Evolutionary conservation across 176 grass and related monocot species (phyloP).

Genomic region (Panicum miliaceum): DNA sequence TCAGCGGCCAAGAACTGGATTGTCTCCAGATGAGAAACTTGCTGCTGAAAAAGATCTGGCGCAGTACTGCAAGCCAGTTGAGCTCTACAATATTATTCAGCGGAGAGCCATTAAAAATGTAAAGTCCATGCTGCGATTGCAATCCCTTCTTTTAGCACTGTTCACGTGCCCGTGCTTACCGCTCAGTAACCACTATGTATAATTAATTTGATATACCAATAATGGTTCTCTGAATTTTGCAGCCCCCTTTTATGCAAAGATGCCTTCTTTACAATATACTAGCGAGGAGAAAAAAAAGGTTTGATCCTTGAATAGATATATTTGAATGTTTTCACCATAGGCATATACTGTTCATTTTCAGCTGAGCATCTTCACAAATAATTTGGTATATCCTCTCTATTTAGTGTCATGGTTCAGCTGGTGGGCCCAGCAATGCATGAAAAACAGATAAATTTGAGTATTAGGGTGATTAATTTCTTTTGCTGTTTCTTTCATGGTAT

Average conservation of each 20-base stretch:
- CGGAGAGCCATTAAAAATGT: conserved; percentile 78
- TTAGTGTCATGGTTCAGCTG: not conserved
- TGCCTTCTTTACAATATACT: conserved; percentile 87
- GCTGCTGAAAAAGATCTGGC: conserved; percentile 91
- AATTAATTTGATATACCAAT: conserved; percentile 46
- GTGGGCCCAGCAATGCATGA: not conserved
- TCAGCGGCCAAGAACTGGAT: conserved; percentile 57
- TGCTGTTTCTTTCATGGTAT: not conserved
- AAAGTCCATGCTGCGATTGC: conserved; percentile 32
- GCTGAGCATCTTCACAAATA: not conserved
- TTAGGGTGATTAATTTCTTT: not conserved
- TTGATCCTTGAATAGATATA: conserved; percentile 25
- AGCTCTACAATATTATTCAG: conserved; percentile 96
- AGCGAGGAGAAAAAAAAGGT: conserved; percentile 86
- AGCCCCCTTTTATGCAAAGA: conserved; percentile 94
- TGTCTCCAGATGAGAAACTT: conserved; percentile 74
- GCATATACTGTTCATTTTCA: not conserved
- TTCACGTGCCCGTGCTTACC: conserved; percentile 25
- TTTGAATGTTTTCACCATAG: not conserved
- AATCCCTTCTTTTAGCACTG: not conserved
- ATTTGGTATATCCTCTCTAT: not conserved
- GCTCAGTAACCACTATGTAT: conserved; percentile 30
- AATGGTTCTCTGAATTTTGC: conserved; percentile 32
- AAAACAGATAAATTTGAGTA: not conserved
- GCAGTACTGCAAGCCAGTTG: conserved; percentile 84